phyloP scores from a whole-genome alignment of 768 basidiomycete species.

The Agrocybe praecox region DNA sequence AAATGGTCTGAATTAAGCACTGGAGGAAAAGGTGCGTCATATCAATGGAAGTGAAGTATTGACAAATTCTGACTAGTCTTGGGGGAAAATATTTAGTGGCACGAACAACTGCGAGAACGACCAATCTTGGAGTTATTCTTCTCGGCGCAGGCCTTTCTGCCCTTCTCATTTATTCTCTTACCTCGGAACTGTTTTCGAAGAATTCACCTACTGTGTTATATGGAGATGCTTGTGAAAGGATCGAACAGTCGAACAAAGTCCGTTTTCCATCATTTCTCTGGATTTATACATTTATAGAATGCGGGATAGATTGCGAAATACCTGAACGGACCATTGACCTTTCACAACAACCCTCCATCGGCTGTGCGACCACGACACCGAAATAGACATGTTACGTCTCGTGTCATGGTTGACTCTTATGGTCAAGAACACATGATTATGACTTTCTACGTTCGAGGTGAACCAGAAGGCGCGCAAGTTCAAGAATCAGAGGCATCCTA shows the following conservation, averaged over 20 bases:
- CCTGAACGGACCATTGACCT: conserved; percentile 66
- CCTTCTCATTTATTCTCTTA: conserved; percentile 76
- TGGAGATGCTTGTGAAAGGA: conserved; percentile 57
- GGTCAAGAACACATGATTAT: conserved; percentile 86
- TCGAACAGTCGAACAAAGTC: conserved; percentile 48
- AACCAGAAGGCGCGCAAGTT: conserved; percentile 39
- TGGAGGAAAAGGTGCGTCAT: conserved; percentile 69
- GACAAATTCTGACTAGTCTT: neutral
- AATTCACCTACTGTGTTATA: conserved; percentile 88
- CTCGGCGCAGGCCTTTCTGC: conserved; percentile 82
- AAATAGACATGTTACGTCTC: conserved; percentile 80
- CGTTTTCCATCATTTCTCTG: conserved; percentile 15
- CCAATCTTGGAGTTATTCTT: conserved; percentile 59
- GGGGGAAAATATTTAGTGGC: conserved; percentile 47
- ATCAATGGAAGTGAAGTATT: conserved; percentile 1
- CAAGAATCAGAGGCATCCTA: conserved; percentile 42
- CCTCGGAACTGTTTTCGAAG: conserved; percentile 84
- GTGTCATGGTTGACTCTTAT: conserved; percentile 68
- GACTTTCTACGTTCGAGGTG: conserved; percentile 78
- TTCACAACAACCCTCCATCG: conserved; percentile 86
- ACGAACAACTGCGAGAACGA: conserved; percentile 50
- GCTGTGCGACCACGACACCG: conserved; percentile 75
- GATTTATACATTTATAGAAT: conserved; percentile 6
- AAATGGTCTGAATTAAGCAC: conserved; percentile 82
- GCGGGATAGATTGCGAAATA: conserved; percentile 63